phyloP scores from a whole-genome alignment of 2,329 filamentous ascomycete genomes.

The Chaetomium globosum region DNA sequence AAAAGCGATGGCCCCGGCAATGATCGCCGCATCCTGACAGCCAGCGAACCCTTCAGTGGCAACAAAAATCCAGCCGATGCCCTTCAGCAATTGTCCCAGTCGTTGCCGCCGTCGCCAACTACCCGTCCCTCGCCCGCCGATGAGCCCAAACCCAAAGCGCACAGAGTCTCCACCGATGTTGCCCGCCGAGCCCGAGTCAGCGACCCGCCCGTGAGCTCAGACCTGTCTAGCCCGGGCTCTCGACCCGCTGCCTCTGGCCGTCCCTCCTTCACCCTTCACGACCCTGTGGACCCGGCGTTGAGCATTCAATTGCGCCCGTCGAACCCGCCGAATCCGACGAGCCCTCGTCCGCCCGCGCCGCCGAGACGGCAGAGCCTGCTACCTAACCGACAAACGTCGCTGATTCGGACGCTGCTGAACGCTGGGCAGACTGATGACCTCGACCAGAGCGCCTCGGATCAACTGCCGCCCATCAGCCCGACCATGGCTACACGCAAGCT shows the following conservation, averaged over 20 bases:
- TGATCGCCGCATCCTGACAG: constrained; percentile 42
- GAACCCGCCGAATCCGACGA: constrained; percentile 37
- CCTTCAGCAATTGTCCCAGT: constrained; percentile 17
- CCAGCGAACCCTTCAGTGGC: constrained; percentile 42
- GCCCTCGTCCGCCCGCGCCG: constrained; percentile 36
- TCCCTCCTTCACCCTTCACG: constrained; percentile 11
- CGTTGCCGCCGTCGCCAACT: constrained; percentile 24
- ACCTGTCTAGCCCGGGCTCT: constrained; percentile 13
- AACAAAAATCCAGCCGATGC: constrained; percentile 39
- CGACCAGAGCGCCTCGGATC: constrained; percentile 42
- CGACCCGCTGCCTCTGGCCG: constrained; percentile 7
- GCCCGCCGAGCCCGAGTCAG: constrained; percentile 25
- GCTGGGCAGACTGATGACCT: constrained; percentile 46
- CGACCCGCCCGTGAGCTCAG: constrained; percentile 26
- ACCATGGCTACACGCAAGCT: constrained; percentile 75
- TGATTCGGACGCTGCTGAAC: constrained; percentile 58
- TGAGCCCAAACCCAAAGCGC: constrained; percentile 7
- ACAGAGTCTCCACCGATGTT: constrained; percentile 22
- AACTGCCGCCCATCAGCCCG: constrained; percentile 45
- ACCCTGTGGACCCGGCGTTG: constrained; percentile 15
- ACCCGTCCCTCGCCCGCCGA: constrained; percentile 7
- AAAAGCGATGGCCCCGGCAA: constrained; percentile 31
- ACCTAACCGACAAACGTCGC: constrained; percentile 48
- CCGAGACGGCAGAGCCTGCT: constrained; percentile 51
- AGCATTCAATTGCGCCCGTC: constrained; percentile 33